Evolutionary conservation across 257 asterid genomes (phyloP), one percentile per base, ranked within the genome.

Genomic region (Solanum bulbocastanum): DNA sequence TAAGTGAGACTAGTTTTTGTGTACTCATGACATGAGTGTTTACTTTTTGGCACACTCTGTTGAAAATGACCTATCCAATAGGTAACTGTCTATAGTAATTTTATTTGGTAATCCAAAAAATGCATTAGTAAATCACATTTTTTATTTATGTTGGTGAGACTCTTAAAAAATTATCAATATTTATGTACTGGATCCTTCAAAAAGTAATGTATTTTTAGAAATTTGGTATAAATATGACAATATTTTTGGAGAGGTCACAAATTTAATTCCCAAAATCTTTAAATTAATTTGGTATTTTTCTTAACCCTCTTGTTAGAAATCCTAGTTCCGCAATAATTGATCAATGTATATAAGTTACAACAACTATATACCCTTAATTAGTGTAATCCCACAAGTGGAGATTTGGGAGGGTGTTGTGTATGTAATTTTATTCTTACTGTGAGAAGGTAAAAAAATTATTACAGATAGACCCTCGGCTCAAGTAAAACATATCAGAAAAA

Each of bases 221-320:
- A 33, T 72, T 1, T 35, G 27, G 5, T 6, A 1, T 0, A 0
- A 16, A 18, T 16, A 0, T 0, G 3, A 68, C 0, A 49, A 15
- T 2, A 49, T 49, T 49, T 49, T 49, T 5, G 22, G 3, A 49
- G 60, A 49, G 60, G 3, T 49, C 0, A 49, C 22, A 15, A 49
- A 5, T 49, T 49, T 6, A 5, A 44, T 2, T 15, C 3, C 58
- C 58, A 46, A 49, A 44, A 0, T 49, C 22, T 5, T 49, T 49
- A 49, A 49, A 5, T 15, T 15, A 15, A 49, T 0, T 44, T 44
- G 56, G 60, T 49, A 49, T 49, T 5, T 49, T 49, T 49, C 3
- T 49, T 49, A 49, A 15, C 22, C 2, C 60, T 49, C 1, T 49
- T 49, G 60, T 49, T 49, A 49, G 60, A 49, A 49, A 8, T 0